These are phyloP conservation scores for Microthyrium microscopicum DNA, from an alignment of 2,329 filamentous ascomycete species.

Conservation along the genomic window DNA sequence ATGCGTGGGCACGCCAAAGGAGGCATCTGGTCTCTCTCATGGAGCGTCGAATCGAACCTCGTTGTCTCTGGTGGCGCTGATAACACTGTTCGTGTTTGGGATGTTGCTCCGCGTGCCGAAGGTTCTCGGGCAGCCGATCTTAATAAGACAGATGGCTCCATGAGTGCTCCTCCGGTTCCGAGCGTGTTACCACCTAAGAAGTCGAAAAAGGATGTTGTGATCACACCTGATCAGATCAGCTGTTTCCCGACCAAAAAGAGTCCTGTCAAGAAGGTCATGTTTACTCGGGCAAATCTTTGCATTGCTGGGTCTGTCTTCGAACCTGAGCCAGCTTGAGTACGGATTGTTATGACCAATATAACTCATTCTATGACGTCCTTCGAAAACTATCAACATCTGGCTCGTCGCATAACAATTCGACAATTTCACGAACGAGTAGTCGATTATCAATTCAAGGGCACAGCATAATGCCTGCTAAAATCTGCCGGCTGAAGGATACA, in stretches of 20 bases:
- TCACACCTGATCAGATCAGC: conserved; percentile 84
- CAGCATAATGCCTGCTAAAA: no score
- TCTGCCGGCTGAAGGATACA: no score
- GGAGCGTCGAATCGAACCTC: conserved; percentile 81
- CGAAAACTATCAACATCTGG: no score
- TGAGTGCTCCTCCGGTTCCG: conserved; percentile 27
- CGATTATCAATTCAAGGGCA: no score
- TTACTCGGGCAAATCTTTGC: conserved; percentile 89
- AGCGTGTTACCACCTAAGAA: conserved; percentile 39
- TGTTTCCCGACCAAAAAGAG: conserved; percentile 94
- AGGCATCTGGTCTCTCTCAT: conserved; percentile 84
- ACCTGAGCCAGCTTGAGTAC: conserved; percentile 1
- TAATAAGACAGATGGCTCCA: conserved; percentile 30
- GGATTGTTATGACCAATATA: no score
- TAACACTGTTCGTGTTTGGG: conserved; percentile 87
- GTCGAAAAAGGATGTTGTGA: conserved; percentile 75
- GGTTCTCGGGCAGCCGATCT: conserved; percentile 27
- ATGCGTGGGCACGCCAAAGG: conserved; percentile 89
- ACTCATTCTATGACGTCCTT: no score
- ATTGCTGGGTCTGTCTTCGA: conserved; percentile 55
- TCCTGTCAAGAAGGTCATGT: conserved; percentile 81
- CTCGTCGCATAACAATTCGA: no score
- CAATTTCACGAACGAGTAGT: no score
- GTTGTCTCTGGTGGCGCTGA: conserved; percentile 84
- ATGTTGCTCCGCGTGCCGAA: conserved; percentile 56